These are phyloP conservation scores for Pulveroboletus sp. DNA, from an alignment of 768 basidiomycete species.

Conservation along the genomic window DNA sequence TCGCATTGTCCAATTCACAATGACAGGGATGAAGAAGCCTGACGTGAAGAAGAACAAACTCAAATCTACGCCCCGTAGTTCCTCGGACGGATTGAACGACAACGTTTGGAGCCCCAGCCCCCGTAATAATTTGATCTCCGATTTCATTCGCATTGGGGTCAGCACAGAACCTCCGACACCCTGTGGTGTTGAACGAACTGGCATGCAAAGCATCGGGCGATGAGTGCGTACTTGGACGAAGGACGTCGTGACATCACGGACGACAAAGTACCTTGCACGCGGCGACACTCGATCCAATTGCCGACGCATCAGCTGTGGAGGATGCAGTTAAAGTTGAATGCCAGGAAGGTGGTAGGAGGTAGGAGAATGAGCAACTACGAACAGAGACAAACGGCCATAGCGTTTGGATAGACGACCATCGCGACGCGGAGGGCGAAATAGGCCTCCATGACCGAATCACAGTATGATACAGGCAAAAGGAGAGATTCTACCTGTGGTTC, in stretches of 20 bases:
- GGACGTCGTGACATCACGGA: conserved; percentile 27
- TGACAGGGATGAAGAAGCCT: conserved; percentile 11
- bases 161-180: conserved; percentile 21
- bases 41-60: conserved; percentile 24
- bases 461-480: neutral
- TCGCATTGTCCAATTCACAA: too few relatives aligned
- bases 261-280: conserved; percentile 26
- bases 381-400: conserved; percentile 14
- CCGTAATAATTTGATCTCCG: conserved; percentile 22
- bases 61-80: conserved; percentile 20
- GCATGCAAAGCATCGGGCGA: neutral
- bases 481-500: conserved; percentile 17
- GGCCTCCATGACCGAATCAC: conserved; percentile 16
- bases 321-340: conserved; percentile 35
- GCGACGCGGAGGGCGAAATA: conserved; percentile 22
- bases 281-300: conserved; percentile 13
- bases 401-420: conserved; percentile 19
- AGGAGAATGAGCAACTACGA: conserved; percentile 22
- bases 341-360: conserved; percentile 28
- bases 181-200: conserved; percentile 4
- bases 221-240: conserved; percentile 23
- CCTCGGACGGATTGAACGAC: conserved; percentile 19
- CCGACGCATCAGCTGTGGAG: conserved; percentile 28
- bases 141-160: neutral
- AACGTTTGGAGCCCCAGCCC: conserved; percentile 22